A percentile compares a stretch with the other conserved stretches of the same genome.
These are phyloP conservation scores for Parastagonospora nodorum DNA, from an alignment of 2,329 filamentous ascomycete genomes.

Conservation along the genomic window DNA sequence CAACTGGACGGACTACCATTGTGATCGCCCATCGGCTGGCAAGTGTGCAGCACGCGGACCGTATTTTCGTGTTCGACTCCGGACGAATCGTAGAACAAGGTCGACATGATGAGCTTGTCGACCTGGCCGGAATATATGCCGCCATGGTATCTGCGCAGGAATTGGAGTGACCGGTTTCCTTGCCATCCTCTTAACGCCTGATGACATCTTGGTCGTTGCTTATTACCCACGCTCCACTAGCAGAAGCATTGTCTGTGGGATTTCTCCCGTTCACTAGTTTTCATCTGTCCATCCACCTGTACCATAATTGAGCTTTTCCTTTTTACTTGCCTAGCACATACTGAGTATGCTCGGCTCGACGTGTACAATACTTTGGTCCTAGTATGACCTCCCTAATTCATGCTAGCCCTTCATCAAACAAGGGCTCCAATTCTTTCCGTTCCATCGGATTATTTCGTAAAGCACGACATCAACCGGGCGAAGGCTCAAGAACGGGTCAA, in stretches of 20 bases:
- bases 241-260: background rate
- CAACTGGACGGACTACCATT: slow-evolving; percentile 63
- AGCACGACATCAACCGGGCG: background rate
- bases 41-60: slow-evolving; percentile 77
- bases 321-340: background rate
- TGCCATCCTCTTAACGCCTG: background rate
- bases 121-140: slow-evolving; percentile 40
- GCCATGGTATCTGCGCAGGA: slow-evolving; percentile 46
- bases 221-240: no score
- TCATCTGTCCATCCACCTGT: no score
- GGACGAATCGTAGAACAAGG: slow-evolving; percentile 66
- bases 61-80: slow-evolving; percentile 78
- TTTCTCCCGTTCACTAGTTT: no score
- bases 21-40: slow-evolving; percentile 79
- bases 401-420: background rate
- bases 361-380: slow-evolving; percentile 1
- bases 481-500: slow-evolving; percentile 4
- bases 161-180: slow-evolving; percentile 26
- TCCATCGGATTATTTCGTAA: background rate
- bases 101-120: slow-evolving; percentile 64
- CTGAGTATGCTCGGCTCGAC: background rate
- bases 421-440: background rate
- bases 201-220: background rate
- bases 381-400: background rate
- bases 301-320: no score